Conservation (phyloP, 106 monocot genomes). For the Allium fistulosum region DNA sequence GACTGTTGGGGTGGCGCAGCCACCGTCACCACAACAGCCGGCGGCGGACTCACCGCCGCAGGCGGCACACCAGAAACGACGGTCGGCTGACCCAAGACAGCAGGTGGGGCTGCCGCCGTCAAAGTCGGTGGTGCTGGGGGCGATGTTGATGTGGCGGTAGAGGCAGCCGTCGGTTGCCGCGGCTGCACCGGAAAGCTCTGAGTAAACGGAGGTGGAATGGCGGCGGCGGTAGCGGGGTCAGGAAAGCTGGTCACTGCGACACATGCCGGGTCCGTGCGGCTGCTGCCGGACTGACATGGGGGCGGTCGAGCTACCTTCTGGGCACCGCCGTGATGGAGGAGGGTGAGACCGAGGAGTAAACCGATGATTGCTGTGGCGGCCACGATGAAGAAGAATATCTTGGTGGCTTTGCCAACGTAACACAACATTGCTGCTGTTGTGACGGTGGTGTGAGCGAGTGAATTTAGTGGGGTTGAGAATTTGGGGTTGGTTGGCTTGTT, state of each 20-base stretch:
- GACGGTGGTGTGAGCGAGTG: too few relatives aligned
- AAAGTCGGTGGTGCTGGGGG: neutral
- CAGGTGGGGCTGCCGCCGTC: neutral
- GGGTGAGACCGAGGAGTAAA: constrained; percentile 50
- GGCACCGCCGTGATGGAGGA: constrained; percentile 33
- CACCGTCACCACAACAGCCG: neutral
- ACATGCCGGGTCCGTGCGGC: neutral
- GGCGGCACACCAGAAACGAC: neutral
- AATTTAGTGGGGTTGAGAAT: too few relatives aligned
- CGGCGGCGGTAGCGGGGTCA: constrained; percentile 15
- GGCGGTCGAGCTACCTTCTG: constrained; percentile 12
- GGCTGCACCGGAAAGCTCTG: neutral
- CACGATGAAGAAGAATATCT: constrained; percentile 83
- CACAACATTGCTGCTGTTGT: constrained; percentile 22
- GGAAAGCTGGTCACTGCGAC: constrained; percentile 8
- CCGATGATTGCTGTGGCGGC: constrained; percentile 25
- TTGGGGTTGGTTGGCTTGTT: too few relatives aligned
- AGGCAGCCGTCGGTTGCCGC: too few relatives aligned
- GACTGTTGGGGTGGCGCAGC: constrained; percentile 10
- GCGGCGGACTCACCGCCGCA: neutral
- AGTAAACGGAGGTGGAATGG: constrained; percentile 1
- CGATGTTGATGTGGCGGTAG: neutral
- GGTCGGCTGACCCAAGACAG: neutral
- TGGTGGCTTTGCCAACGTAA: constrained; percentile 87
- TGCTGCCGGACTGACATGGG: neutral